Base-by-base conservation (phyloP, 306 rosid species). In the Cotoneaster glaucophyllus region DNA sequence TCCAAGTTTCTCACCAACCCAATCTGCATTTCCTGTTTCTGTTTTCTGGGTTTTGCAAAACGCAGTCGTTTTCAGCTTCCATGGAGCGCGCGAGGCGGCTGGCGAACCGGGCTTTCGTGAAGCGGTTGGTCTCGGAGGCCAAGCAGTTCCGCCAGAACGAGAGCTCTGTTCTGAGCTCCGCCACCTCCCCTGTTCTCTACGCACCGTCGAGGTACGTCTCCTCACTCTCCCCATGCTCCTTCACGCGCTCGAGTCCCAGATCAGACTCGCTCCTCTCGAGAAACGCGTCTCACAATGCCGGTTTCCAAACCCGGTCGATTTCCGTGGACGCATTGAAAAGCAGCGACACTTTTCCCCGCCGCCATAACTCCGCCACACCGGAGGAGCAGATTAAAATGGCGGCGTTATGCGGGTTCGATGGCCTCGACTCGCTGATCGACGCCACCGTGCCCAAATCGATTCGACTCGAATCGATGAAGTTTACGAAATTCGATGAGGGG, bases 51-150 rank as follows among this genome's bases (percentile, higher is more conserved):
- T 62, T 67, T 29, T n/a, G 18, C 24, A 13, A 48, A 52, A 25
- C 67, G 28, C 3, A 21, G 73, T 26, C 29, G 41, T 50, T 21
- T 41, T 15, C 54, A 4, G 52, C 56, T 62, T 17, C 58, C 87
- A 96, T 96, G 99, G 99, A 96, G 77, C 98, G 99, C 59, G 99
- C 97, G 13, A 81, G 99, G 77, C 86, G 98, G 56, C 81, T 93
- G 15, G 99, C 96, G 4, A 96, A 90, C 88, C 89, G 91, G 66
- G 89, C 99, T 41, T 85, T 87, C 76, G 89, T 96, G 86, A 89
- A 83, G 74, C 99, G 98, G 71, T 80, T 96, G 24, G 85, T 89
- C 54, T 87, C 99, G 17, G 90, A 89, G 56, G 93, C 97, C 7
- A 96, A 87, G 77, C 97, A 84, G 57, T 67, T 67, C 66, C 86